Evolutionary conservation across 2,329 filamentous ascomycete genomes (phyloP).

Genomic region (Didymella keratinophila): DNA sequence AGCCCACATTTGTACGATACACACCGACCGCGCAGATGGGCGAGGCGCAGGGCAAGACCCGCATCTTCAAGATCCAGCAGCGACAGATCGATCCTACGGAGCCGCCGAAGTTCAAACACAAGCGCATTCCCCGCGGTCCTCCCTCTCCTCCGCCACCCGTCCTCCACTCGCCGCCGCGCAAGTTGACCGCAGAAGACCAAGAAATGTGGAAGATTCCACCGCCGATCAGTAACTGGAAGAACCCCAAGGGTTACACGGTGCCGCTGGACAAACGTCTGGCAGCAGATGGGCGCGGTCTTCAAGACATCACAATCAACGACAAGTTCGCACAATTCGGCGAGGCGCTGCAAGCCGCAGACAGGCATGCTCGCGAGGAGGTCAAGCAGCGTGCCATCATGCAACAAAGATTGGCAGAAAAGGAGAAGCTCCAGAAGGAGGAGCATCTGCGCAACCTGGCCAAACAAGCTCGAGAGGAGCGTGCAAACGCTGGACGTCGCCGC

Average conservation of each 20-base stretch:
- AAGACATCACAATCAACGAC: slow-evolving; percentile 96
- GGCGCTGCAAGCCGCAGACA: slow-evolving; percentile 90
- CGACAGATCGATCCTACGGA: slow-evolving; percentile 94
- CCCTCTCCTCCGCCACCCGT: slow-evolving; percentile 92
- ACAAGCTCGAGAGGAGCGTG: slow-evolving; percentile 85
- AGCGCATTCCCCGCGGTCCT: slow-evolving; percentile 93
- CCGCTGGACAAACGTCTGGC: slow-evolving; percentile 94
- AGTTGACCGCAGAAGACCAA: slow-evolving; percentile 95
- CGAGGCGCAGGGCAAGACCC: slow-evolving; percentile 81
- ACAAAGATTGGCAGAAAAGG: slow-evolving; percentile 93
- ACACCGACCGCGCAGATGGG: slow-evolving; percentile 98
- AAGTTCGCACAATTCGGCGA: slow-evolving; percentile 98
- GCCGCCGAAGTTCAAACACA: slow-evolving; percentile 98
- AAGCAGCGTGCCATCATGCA: slow-evolving; percentile 94
- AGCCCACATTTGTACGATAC: slow-evolving; percentile 93
- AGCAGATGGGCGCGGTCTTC: slow-evolving; percentile 87
- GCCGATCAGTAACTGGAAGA: slow-evolving; percentile 98
- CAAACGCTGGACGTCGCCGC: slow-evolving; percentile 55
- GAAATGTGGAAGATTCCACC: slow-evolving; percentile 94
- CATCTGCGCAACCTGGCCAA: slow-evolving; percentile 86
- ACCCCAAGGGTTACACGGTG: slow-evolving; percentile 97
- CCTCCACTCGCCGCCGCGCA: slow-evolving; percentile 92
- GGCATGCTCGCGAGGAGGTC: slow-evolving; percentile 94
- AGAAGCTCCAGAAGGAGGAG: slow-evolving; percentile 93
- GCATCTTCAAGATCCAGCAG: slow-evolving; percentile 98